Percentiles rank a stretch among this genome's conserved stretches.
These are phyloP conservation scores for Clarireedia paspali DNA, from an alignment of 2,329 filamentous ascomycete genomes.

Conservation along the genomic window DNA sequence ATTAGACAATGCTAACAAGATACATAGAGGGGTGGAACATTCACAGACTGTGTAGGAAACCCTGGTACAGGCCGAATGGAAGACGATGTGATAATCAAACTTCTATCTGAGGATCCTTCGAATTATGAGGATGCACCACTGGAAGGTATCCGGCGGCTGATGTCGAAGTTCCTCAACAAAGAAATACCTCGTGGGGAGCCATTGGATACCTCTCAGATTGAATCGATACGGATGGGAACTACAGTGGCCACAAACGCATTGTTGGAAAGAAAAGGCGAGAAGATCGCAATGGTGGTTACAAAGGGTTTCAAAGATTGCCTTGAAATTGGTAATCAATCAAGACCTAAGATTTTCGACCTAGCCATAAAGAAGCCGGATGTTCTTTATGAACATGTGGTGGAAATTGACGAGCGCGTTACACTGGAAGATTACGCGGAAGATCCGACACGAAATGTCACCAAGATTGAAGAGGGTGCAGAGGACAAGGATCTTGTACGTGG, in stretches of 20 bases:
- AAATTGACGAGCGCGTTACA: slow-evolving; percentile 85
- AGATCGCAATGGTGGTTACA: slow-evolving; percentile 79
- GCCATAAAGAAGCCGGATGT: slow-evolving; percentile 83
- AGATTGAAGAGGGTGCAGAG: slow-evolving; percentile 43
- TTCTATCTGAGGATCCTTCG: slow-evolving; percentile 80
- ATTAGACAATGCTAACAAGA: background rate
- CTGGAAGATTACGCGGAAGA: slow-evolving; percentile 90
- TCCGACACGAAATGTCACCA: slow-evolving; percentile 51
- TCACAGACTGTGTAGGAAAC: slow-evolving; percentile 87
- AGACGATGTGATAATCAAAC: slow-evolving; percentile 77
- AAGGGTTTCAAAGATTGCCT: slow-evolving; percentile 83
- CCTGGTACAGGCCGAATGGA: slow-evolving; percentile 59
- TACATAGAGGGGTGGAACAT: slow-evolving; percentile 71
- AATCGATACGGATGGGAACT: slow-evolving; percentile 92
- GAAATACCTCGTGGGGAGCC: slow-evolving; percentile 74
- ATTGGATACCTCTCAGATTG: slow-evolving; percentile 75
- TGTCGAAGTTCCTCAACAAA: slow-evolving; percentile 65
- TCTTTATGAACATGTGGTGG: slow-evolving; percentile 76
- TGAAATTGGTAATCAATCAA: slow-evolving; percentile 81
- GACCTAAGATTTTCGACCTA: slow-evolving; percentile 85
- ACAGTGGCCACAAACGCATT: slow-evolving; percentile 91
- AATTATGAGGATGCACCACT: slow-evolving; percentile 90
- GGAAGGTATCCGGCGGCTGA: slow-evolving; percentile 81
- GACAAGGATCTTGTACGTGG: slow-evolving; percentile 56
- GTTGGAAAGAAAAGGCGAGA: slow-evolving; percentile 83